Percentiles rank a stretch among this genome's conserved stretches.
Evolutionary conservation across 441 rosid genomes (phyloP).

Genomic region (Jatropha multifida): DNA sequence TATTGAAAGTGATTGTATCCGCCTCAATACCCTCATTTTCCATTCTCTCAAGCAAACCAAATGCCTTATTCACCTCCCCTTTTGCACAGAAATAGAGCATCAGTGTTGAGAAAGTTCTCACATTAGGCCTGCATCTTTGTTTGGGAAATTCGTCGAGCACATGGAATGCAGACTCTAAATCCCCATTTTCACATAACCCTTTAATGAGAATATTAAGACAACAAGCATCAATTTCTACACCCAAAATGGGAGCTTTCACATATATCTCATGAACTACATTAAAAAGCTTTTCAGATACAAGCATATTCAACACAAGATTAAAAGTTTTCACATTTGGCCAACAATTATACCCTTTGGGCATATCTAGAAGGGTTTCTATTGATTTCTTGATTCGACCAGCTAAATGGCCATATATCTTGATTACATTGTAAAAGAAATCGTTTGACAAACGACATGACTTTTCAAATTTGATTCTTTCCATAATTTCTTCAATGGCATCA

Average conservation of each 20-base stretch:
- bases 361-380: slow-evolving; percentile 52
- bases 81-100: slow-evolving; percentile 61
- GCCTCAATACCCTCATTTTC: slow-evolving; percentile 61
- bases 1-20: slow-evolving; percentile 67
- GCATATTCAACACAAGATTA: slow-evolving; percentile 67
- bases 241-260: slow-evolving; percentile 56
- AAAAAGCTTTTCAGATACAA: slow-evolving; percentile 59
- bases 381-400: slow-evolving; percentile 66
- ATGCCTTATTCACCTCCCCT: slow-evolving; percentile 62
- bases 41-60: slow-evolving; percentile 61
- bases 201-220: slow-evolving; percentile 77
- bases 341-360: slow-evolving; percentile 55
- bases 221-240: slow-evolving; percentile 79
- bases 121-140: slow-evolving; percentile 61
- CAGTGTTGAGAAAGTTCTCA: slow-evolving; percentile 68
- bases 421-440: slow-evolving; percentile 65
- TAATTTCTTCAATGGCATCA: slow-evolving; percentile 60
- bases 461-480: slow-evolving; percentile 43
- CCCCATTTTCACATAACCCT: slow-evolving; percentile 71
- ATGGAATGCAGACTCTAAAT: slow-evolving; percentile 55
- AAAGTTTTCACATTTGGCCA: slow-evolving; percentile 75
- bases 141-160: slow-evolving; percentile 95
- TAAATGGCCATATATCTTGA: slow-evolving; percentile 65
- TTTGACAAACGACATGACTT: slow-evolving; percentile 56
- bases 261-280: slow-evolving; percentile 60